These are phyloP conservation scores for Goffeauzyma gilvescens DNA, from an alignment of 768 basidiomycete species.

Conservation along the genomic window DNA sequence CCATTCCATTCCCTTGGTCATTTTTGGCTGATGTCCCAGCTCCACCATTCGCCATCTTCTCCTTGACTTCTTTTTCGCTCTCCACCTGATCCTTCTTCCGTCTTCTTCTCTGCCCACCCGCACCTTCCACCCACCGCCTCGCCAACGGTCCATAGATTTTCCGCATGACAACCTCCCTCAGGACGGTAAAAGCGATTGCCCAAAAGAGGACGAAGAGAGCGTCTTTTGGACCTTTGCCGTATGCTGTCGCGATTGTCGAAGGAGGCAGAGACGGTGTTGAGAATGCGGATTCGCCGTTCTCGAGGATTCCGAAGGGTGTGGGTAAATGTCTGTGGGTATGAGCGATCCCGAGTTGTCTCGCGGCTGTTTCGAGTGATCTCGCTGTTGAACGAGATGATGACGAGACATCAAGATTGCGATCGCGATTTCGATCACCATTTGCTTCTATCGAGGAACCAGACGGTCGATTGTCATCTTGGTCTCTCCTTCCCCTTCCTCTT, in stretches of 20 bases:
- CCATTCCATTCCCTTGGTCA: too few species aligned
- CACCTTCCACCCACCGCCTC: slow-evolving; percentile 44
- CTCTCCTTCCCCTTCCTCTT: too few species aligned
- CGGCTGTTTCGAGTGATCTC: too few species aligned
- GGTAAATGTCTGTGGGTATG: slow-evolving; percentile 1
- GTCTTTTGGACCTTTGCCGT: slow-evolving; percentile 52
- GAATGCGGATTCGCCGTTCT: not conserved
- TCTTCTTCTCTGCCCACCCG: not conserved
- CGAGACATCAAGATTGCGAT: too few species aligned
- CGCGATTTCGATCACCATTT: too few species aligned
- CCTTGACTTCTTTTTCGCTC: not conserved
- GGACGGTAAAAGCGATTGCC: slow-evolving; percentile 67
- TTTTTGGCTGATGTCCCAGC: too few species aligned
- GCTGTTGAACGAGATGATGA: too few species aligned
- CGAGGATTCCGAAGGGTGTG: not conserved
- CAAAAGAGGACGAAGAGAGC: slow-evolving; percentile 59
- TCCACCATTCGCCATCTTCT: not conserved
- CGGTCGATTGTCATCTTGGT: too few species aligned
- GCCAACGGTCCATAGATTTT: slow-evolving; percentile 64
- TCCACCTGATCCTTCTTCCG: not conserved
- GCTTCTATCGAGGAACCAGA: too few species aligned
- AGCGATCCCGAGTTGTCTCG: too few species aligned
- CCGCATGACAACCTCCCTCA: slow-evolving; percentile 60
- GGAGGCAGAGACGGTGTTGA: not conserved
- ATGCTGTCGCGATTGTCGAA: slow-evolving; percentile 36